Conservation (phyloP, 768 basidiomycete species). For the Gymnopilus dilepis region DNA sequence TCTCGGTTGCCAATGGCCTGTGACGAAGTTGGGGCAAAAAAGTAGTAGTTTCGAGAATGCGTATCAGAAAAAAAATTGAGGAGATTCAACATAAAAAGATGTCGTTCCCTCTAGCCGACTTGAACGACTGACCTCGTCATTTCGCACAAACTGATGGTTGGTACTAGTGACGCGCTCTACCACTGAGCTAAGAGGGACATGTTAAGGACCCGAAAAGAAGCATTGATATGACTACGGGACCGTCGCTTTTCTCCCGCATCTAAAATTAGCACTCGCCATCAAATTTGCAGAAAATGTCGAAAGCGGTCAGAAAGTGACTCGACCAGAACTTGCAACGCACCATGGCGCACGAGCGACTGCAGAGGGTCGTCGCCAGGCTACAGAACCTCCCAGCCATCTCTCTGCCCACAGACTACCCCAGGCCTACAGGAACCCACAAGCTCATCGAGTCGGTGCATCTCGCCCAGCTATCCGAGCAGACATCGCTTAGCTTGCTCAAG, state of each 20-base stretch:
- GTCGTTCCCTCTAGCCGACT: conserved; percentile 37
- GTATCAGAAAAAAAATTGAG: neutral
- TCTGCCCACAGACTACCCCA: conserved; percentile 94
- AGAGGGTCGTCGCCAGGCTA: conserved; percentile 66
- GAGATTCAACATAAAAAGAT: conserved; percentile 4
- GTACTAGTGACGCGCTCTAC: conserved; percentile 57
- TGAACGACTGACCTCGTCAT: conserved; percentile 43
- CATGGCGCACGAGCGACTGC: conserved; percentile 53
- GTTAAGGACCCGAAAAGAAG: no score
- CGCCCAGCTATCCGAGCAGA: conserved; percentile 72
- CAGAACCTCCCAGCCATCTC: conserved; percentile 88
- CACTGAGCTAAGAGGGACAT: conserved; percentile 54
- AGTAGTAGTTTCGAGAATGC: no score
- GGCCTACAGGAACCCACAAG: conserved; percentile 73
- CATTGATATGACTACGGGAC: no score
- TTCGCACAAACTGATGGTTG: neutral
- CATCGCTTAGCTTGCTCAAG: conserved; percentile 80
- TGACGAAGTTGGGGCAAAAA: no score
- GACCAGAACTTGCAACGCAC: neutral
- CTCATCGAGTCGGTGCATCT: conserved; percentile 85
- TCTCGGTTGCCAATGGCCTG: no score
- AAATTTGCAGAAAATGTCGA: neutral
- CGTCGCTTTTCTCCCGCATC: no score
- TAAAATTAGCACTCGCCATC: no score
- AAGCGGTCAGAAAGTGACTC: neutral